Evolutionary conservation across 345 rosid species (phyloP), one percentile per base, ranked within the genome.

Genomic region (Geranium rotundifolium): DNA sequence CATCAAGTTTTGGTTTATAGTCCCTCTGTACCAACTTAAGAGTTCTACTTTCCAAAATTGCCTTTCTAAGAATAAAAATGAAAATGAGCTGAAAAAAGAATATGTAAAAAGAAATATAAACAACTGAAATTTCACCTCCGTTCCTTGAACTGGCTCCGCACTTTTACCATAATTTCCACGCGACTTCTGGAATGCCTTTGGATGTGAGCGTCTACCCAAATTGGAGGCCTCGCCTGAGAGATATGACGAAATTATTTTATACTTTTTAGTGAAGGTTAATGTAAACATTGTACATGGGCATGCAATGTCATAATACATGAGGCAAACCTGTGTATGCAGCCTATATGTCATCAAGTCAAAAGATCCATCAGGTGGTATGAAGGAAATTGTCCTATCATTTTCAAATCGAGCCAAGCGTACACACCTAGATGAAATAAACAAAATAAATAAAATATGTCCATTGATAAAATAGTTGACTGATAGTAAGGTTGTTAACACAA

Each of bases 381-480:
- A 85, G 5, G 91, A 85, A 67, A 85, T 85, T 30, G 91, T 85
- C 69, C 91, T 71, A 60, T 85, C 91, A 61, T 83, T 85, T 69
- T 85, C 91, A 70, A 85, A 85, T 64, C 88, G 86, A 50, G 91
- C 88, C 77, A 87, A 65, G 27, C 95, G 95, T 63, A 87, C 95
- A 73, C 95, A 87, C 77, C 95, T 87, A 59, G 57, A 20, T 63
- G 7, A 56, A 46, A 56, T 57, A 29, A 34, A 19, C 66, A 54
- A 37, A 52, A 49, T 37, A 46, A 19, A 19, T 34, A 34, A 34
- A 34, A 34, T 34, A 34, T 34, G 7, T 34, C 41, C 41, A 4
- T 34, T 23, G 1, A 34, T 8, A 34, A 34, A 34, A 34, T 4
- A 34, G 41, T 34, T 4, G 41, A 55, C 19, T 30, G 37, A 23